Conservation (phyloP, 495 filamentous ascomycete species). For the Bombardia bombarda region DNA sequence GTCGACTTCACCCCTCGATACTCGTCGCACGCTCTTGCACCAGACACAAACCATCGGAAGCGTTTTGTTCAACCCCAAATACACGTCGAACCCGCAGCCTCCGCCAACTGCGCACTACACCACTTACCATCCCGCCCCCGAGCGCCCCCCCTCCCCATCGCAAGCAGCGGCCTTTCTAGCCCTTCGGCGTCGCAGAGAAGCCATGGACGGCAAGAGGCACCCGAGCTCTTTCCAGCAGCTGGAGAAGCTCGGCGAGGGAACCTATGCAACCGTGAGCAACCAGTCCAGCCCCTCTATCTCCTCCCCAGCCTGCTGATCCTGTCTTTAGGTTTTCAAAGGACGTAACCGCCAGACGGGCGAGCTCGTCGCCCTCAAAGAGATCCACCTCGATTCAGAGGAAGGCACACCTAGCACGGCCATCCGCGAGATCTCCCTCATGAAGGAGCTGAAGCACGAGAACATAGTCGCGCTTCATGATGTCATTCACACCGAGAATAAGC, state of each 20-base stretch:
- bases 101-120: conserved; percentile 16
- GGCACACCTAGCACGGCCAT: conserved; percentile 98
- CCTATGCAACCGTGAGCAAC: conserved; percentile 85
- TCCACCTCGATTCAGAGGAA: conserved; percentile 97
- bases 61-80: conserved; percentile 34
- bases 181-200: conserved; percentile 8
- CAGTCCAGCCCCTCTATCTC: background rate
- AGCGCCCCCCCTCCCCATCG: conserved; percentile 11
- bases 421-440: conserved; percentile 97
- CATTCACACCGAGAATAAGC: conserved; percentile 98
- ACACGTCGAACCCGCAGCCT: conserved; percentile 20
- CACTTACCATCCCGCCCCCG: conserved; percentile 1
- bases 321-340: conserved; percentile 85
- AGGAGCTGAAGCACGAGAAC: conserved; percentile 96
- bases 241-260: conserved; percentile 97
- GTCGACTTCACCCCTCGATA: conserved; percentile 7
- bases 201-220: conserved; percentile 82
- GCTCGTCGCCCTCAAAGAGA: conserved; percentile 96
- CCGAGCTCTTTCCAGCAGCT: conserved; percentile 97
- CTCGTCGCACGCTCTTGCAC: conserved; percentile 6
- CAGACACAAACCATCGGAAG: conserved; percentile 28
- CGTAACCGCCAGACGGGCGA: conserved; percentile 94
- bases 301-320: conserved; percentile 1
- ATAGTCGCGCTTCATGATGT: conserved; percentile 98
- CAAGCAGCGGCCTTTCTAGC: background rate